phyloP scores from a whole-genome alignment of 2,329 filamentous ascomycete genomes.

The Colletotrichum orbiculare region DNA sequence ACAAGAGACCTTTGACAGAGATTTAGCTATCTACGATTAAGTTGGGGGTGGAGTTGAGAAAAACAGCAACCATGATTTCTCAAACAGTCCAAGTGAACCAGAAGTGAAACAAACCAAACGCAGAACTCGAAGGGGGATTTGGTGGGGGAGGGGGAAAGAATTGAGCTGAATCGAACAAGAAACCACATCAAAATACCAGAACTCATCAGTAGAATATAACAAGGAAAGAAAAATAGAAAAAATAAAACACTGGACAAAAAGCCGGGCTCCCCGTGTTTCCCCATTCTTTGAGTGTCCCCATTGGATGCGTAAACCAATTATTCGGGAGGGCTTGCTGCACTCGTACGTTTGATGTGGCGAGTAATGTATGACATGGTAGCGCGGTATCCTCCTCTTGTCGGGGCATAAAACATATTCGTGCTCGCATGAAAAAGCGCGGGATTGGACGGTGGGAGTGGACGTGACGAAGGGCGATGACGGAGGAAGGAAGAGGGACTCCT shows the following conservation, averaged over 20 bases:
- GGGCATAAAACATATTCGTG: conserved; percentile 16
- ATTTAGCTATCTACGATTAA: conserved; percentile 37
- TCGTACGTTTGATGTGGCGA: conserved; percentile 15
- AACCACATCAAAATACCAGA: no score
- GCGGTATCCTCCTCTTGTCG: conserved; percentile 24
- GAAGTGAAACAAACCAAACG: neutral
- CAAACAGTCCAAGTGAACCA: neutral
- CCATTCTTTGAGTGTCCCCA: no score
- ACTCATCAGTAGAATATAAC: no score
- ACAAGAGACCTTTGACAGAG: conserved; percentile 9
- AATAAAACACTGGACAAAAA: no score
- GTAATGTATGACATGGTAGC: conserved; percentile 10
- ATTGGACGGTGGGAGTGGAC: neutral
- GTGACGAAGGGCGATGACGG: neutral
- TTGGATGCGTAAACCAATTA: no score
- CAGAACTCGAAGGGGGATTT: neutral
- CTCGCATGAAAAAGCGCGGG: conserved; percentile 7
- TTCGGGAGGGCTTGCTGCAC: no score
- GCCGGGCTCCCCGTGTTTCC: no score
- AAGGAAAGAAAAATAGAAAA: no score
- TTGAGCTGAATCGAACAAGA: no score
- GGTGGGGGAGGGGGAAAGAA: no score
- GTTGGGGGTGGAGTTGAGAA: conserved; percentile 1
- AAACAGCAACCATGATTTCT: conserved; percentile 5
- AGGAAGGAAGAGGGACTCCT: neutral